These are phyloP conservation scores for Brassica balearica DNA, from an alignment of 441 rosid species.

Conservation along the genomic window DNA sequence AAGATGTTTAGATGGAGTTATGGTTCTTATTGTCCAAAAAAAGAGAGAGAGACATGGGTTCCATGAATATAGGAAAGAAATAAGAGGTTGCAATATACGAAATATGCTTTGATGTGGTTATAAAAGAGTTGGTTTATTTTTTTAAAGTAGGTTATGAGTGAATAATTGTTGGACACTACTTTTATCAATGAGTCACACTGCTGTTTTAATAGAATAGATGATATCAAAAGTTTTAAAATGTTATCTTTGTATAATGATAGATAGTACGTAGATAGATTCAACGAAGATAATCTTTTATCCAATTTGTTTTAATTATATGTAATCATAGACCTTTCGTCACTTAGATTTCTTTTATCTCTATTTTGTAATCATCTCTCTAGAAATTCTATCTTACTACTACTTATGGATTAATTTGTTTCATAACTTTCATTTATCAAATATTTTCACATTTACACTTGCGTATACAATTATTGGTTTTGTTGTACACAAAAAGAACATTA, in stretches of 20 bases:
- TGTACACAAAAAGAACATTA: not conserved
- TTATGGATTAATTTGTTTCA: not conserved
- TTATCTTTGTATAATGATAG: not conserved
- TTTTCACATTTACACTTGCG: not conserved
- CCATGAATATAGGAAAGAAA: too few species aligned
- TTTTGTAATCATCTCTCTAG: not conserved
- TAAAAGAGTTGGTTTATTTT: too few species aligned
- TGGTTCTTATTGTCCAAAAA: too few species aligned
- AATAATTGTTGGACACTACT: too few species aligned
- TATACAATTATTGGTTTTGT: not conserved
- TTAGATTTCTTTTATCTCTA: not conserved
- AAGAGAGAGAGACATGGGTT: too few species aligned
- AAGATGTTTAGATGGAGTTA: too few species aligned
- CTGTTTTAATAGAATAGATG: not conserved
- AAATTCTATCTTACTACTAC: not conserved
- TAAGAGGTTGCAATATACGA: too few species aligned
- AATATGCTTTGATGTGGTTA: too few species aligned
- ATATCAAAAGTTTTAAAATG: not conserved
- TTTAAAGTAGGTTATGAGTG: too few species aligned
- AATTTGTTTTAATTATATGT: not conserved
- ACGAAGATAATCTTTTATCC: conserved; percentile 2
- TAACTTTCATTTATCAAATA: not conserved
- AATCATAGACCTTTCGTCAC: not conserved
- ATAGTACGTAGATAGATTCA: not conserved
- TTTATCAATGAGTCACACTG: too few species aligned